Conservation (phyloP, 2,329 filamentous ascomycete genomes). For the Graphium sp. region DNA sequence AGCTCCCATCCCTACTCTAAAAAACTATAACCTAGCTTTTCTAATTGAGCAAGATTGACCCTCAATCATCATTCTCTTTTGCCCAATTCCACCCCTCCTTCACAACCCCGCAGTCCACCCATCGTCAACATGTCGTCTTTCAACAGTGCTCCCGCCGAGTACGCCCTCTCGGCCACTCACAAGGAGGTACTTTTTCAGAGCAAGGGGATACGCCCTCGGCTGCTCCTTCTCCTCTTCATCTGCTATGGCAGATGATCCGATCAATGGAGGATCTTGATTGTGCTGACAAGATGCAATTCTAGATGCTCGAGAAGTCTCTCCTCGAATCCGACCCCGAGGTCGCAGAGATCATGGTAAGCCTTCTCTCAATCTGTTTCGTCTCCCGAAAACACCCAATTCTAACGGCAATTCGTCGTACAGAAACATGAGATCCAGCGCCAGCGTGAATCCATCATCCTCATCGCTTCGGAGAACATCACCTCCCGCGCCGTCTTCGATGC, state of each 20-base stretch:
- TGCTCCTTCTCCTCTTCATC: constrained; percentile 2
- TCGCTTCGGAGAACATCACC: constrained; percentile 98
- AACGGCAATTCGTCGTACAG: constrained; percentile 20
- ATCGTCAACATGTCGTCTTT: constrained; percentile 20
- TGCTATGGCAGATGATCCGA: too few species aligned
- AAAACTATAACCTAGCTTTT: too few species aligned
- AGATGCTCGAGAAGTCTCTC: constrained; percentile 95
- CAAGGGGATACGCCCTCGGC: background rate
- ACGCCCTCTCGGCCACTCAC: constrained; percentile 35
- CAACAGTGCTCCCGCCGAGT: constrained; percentile 19
- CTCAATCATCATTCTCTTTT: too few species aligned
- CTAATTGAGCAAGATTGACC: too few species aligned
- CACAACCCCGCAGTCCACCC: too few species aligned
- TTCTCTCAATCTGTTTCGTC: constrained; percentile 2
- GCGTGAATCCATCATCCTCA: constrained; percentile 95
- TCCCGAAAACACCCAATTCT: constrained; percentile 1
- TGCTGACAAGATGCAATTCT: constrained; percentile 9
- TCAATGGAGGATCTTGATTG: constrained; percentile 12
- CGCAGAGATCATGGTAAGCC: constrained; percentile 81
- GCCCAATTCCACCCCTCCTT: too few species aligned
- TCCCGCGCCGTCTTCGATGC: constrained; percentile 97
- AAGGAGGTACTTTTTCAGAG: constrained; percentile 31
- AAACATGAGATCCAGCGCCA: constrained; percentile 91
- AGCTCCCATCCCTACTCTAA: too few species aligned
- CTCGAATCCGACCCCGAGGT: constrained; percentile 87